These are phyloP conservation scores for Eutrema heterophyllum DNA, from an alignment of 345 rosid species.

Conservation along the genomic window DNA sequence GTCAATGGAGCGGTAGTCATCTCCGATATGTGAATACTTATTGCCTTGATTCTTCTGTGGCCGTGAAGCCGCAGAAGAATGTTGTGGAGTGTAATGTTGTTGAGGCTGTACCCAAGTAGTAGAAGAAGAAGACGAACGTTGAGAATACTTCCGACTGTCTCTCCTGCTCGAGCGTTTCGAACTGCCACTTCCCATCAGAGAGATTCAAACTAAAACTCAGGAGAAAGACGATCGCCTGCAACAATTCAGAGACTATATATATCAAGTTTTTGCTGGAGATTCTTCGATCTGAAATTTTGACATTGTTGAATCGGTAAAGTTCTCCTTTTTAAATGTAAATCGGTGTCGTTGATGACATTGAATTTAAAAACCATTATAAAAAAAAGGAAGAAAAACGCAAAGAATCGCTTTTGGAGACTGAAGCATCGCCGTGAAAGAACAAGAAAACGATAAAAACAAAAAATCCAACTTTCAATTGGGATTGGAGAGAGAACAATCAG, in stretches of 20 bases:
- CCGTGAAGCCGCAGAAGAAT: constrained; percentile 27
- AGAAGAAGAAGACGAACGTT: constrained; percentile 8
- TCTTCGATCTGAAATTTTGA: neutral
- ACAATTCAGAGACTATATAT: neutral
- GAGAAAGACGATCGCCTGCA: constrained; percentile 1
- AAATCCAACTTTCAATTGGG: neutral
- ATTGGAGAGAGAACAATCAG: neutral
- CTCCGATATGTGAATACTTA: constrained; percentile 73
- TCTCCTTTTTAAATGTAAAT: neutral
- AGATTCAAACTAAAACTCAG: neutral
- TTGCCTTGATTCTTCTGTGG: constrained; percentile 42
- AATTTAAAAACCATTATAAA: too few species aligned
- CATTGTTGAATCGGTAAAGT: neutral
- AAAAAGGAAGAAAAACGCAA: too few species aligned
- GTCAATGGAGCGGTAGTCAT: constrained; percentile 67
- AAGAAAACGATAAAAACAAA: neutral
- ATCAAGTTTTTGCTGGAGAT: neutral
- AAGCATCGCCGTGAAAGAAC: neutral
- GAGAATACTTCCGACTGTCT: neutral
- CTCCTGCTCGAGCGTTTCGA: constrained; percentile 36
- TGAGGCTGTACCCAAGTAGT: constrained; percentile 24
- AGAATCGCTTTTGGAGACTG: neutral
- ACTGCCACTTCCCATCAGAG: constrained; percentile 66
- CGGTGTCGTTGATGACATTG: too few species aligned
- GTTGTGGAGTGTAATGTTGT: constrained; percentile 36